Conservation (phyloP, 176 grass and related monocot species). For the bread wheat (Triticum aestivum) region IWGSC_CS_RefSeq_v2.1 NC_057810.1:375076031-375076530, state of each 20-base stretch:
- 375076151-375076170: background rate
- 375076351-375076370: slow-evolving; percentile 11
- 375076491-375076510: slow-evolving; percentile 15
- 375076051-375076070: background rate
- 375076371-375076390: background rate
- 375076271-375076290: background rate
- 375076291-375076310: background rate
- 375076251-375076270: background rate
- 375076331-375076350: background rate
- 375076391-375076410: background rate
- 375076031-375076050: background rate
- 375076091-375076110: background rate
- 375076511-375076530: background rate
- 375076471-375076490: background rate
- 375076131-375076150: background rate
- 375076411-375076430: background rate
- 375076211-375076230: background rate
- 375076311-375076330: background rate
- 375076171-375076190: background rate
- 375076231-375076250: background rate
- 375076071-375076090: background rate
- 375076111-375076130: background rate
- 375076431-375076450: slow-evolving; percentile 13
- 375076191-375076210: background rate
- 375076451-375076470: background rate